Evolutionary conservation across 2,329 filamentous ascomycete species (phyloP), one percentile per base, ranked within the genome.

Genomic region (Graphilbum fragrans): DNA sequence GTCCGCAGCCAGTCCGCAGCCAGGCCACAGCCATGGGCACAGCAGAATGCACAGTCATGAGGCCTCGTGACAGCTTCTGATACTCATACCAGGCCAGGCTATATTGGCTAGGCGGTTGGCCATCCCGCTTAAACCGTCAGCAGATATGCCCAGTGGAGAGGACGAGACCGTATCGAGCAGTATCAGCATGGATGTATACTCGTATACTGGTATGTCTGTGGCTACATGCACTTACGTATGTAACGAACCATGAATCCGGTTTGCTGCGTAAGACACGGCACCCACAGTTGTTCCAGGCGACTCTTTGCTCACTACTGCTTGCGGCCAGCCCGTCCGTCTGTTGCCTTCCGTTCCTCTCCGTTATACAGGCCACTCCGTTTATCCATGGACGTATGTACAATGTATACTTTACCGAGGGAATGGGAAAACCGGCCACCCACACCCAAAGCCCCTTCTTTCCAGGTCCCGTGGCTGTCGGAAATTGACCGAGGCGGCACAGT

Each of bases 61-160:
- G 35, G 35, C 43, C 45, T 43, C 43, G 47, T 49, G 47, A 49
- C 37, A 37, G 34, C 22, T 38, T 41, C 39, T 43, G 39, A 42
- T 44, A 44, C 43, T 19, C 9, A 12, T 10, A 9, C n/a, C 35
- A 20, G 25, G 18, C 34, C 14, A 12, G 22, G 33, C 33, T 19
- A 21, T 12, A 17, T 20, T 16, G 20, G 22, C 34, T 10, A 8
- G 6, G 14, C 35, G 12, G 20, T n/a, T 17, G 8, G 12, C 6
- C 29, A 31, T 31, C 29, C 29, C 29, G 12, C 29, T 14, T 31
- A 31, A 14, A 9, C 34, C 34, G 34, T 36, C 34, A 36, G 33
- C 33, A 31, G 37, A 42, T 33, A 35, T 38, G 16, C 5, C 17
- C 34, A 21, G 18, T 35, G 34, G 39, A 32, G 18, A 27, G 7